phyloP scores from a whole-genome alignment of 306 rosid species.

The Luffa aegyptiaca region DNA sequence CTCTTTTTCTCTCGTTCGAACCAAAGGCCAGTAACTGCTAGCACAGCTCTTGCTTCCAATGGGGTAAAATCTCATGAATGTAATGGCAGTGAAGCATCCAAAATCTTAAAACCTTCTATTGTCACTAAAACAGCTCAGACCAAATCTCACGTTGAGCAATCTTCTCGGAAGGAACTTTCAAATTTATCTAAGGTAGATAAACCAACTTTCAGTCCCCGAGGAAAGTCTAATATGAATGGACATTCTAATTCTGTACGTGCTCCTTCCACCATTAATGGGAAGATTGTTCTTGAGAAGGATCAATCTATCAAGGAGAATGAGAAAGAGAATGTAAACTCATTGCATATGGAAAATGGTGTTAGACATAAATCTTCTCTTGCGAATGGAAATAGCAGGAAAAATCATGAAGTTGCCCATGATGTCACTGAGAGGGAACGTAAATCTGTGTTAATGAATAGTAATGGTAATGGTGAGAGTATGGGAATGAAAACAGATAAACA shows the following conservation, averaged over 20 bases:
- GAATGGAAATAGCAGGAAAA: slow-evolving; percentile 32
- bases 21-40: slow-evolving; percentile 47
- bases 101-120: slow-evolving; percentile 32
- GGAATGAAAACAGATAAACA: slow-evolving; percentile 29
- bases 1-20: slow-evolving; percentile 88
- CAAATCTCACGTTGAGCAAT: slow-evolving; percentile 38
- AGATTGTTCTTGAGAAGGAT: slow-evolving; percentile 28
- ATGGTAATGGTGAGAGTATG: slow-evolving; percentile 19
- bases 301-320: slow-evolving; percentile 38
- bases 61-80: slow-evolving; percentile 49
- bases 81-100: slow-evolving; percentile 56
- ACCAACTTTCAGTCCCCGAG: slow-evolving; percentile 30
- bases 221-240: slow-evolving; percentile 49
- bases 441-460: slow-evolving; percentile 24
- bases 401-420: slow-evolving; percentile 22
- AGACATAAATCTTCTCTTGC: slow-evolving; percentile 26
- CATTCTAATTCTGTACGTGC: slow-evolving; percentile 37
- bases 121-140: slow-evolving; percentile 30
- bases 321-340: slow-evolving; percentile 42
- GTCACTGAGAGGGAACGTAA: slow-evolving; percentile 18
- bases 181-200: slow-evolving; percentile 41
- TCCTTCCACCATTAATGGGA: slow-evolving; percentile 47
- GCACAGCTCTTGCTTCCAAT: slow-evolving; percentile 34
- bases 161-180: slow-evolving; percentile 39
- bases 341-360: slow-evolving; percentile 38